Evolutionary conservation across 257 asterid genomes (phyloP).

Genomic region (Mitragyna speciosa): DNA sequence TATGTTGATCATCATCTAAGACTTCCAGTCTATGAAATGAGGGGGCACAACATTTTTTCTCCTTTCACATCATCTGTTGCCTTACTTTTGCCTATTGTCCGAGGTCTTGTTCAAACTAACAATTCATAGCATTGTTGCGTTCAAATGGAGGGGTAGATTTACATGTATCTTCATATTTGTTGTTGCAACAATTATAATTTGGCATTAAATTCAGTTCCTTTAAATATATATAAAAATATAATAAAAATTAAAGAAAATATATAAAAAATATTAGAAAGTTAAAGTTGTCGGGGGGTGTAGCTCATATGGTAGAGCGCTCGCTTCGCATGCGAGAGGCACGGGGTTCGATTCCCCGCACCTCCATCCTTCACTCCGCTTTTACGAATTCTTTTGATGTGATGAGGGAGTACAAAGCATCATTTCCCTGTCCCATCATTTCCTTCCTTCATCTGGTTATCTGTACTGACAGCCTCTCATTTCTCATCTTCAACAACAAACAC

Average conservation of each 20-base stretch:
- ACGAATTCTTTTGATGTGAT: too few species aligned
- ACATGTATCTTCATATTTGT: neutral
- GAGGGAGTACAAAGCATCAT: too few species aligned
- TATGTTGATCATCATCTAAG: too few species aligned
- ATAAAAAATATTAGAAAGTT: too few species aligned
- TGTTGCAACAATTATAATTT: too few species aligned
- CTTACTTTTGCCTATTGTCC: neutral
- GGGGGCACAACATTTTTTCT: too few species aligned
- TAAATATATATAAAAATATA: too few species aligned
- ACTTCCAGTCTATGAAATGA: too few species aligned
- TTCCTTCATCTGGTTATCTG: too few species aligned
- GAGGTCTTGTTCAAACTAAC: neutral
- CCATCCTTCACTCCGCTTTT: constrained; percentile 28
- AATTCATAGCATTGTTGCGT: too few species aligned
- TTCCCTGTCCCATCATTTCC: constrained; percentile 11
- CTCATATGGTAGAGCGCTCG: constrained; percentile 99
- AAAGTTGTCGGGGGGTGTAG: constrained; percentile 99
- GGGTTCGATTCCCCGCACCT: constrained; percentile 99
- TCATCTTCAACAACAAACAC: constrained; percentile 34
- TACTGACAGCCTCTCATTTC: constrained; percentile 50
- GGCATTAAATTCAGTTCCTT: neutral
- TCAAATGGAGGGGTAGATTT: neutral
- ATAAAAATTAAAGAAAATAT: too few species aligned
- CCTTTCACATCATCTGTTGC: too few species aligned
- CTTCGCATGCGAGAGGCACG: constrained; percentile 99